Evolutionary conservation across 768 basidiomycete genomes (phyloP), one percentile per base, ranked within the genome.

Genomic region (Hebeloma cylindrosporum): DNA sequence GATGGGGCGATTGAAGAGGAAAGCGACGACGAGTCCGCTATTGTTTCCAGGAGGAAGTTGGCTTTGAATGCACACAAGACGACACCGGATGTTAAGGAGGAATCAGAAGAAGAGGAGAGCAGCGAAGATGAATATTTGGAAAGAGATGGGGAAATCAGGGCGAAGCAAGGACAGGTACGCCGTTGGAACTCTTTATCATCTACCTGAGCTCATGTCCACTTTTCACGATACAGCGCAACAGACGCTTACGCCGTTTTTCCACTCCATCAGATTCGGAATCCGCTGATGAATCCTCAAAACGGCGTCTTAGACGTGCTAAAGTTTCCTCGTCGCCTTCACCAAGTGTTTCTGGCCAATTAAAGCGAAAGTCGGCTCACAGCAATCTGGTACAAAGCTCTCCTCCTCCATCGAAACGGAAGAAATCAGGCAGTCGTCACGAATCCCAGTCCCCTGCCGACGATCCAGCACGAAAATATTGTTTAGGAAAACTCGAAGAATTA

Each of bases 51-150:
- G 14, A 60, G 60, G 30, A 66, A 68, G 56, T 60, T 60, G 18
- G 59, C 57, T 31, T 49, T 59, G 30, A 62, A 60, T 51, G 56
- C 58, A 27, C 59, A 51, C 27, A 45, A 49, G 30, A 41, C 37
- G 9, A 50, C 54, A 32, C 49, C 58, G 37, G 52, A 59, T 2
- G 44, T 52, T 29, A 42, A 66, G 16, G 73, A 75, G 14, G 77
- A 78, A 52, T 74, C 78, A 2, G 78, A 75, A 37, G 69, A 67
- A 17, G 72, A 75, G 39, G 65, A 64, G 23, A 73, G 72, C 44
- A 85, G 81, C 58, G 85, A 78, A 48, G 87, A 89, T 55, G 88
- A 90, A 54, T 89, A 86, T 60, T 71, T 85, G 37, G 80, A 68
- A 36, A 77, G 76, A 49, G 59, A 64, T 17, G 60, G 60, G 47